phyloP scores from a whole-genome alignment of 2,329 filamentous ascomycete species.

The Diplodia intermedia region DNA sequence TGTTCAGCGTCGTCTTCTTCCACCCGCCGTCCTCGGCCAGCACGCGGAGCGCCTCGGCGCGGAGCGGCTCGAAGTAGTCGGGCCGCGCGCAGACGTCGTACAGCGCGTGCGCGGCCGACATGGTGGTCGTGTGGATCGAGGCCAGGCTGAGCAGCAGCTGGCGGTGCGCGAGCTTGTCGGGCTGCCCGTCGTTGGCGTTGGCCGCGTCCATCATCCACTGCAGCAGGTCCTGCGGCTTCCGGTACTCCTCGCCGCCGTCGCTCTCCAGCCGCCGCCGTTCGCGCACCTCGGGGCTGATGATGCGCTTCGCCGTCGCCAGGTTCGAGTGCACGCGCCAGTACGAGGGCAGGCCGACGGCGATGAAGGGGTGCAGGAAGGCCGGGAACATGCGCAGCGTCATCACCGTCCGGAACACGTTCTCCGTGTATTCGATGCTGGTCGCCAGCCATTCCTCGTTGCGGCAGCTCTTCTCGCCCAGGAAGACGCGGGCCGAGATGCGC shows the following conservation, averaged over 20 bases:
- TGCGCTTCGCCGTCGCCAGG: slow-evolving; percentile 24
- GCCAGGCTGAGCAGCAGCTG: slow-evolving; percentile 33
- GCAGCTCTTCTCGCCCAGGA: slow-evolving; percentile 48
- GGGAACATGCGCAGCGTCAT: slow-evolving; percentile 47
- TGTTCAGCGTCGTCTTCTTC: slow-evolving; percentile 33
- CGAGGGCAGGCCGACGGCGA: slow-evolving; percentile 40
- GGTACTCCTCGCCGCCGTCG: slow-evolving; percentile 33
- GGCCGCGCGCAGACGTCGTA: slow-evolving; percentile 35
- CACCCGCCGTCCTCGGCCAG: slow-evolving; percentile 31
- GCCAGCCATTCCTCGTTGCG: slow-evolving; percentile 51
- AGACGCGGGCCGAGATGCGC: slow-evolving; percentile 41
- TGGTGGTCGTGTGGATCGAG: slow-evolving; percentile 38
- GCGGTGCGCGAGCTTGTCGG: slow-evolving; percentile 28
- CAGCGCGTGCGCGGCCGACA: slow-evolving; percentile 33
- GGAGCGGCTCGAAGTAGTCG: slow-evolving; percentile 34
- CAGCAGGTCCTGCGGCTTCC: slow-evolving; percentile 39
- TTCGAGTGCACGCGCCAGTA: too few species aligned
- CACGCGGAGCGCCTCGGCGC: slow-evolving; percentile 32
- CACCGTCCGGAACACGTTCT: slow-evolving; percentile 37
- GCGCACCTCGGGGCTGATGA: slow-evolving; percentile 47
- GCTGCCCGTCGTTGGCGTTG: slow-evolving; percentile 35
- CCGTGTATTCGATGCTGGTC: too few species aligned
- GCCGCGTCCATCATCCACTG: slow-evolving; percentile 34
- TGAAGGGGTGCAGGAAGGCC: slow-evolving; percentile 42
- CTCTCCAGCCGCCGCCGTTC: slow-evolving; percentile 33